A percentile compares a stretch with the other conserved stretches of the same genome.
Conservation (phyloP, 2,329 filamentous ascomycete species). For the Microsporum canis region DNA sequence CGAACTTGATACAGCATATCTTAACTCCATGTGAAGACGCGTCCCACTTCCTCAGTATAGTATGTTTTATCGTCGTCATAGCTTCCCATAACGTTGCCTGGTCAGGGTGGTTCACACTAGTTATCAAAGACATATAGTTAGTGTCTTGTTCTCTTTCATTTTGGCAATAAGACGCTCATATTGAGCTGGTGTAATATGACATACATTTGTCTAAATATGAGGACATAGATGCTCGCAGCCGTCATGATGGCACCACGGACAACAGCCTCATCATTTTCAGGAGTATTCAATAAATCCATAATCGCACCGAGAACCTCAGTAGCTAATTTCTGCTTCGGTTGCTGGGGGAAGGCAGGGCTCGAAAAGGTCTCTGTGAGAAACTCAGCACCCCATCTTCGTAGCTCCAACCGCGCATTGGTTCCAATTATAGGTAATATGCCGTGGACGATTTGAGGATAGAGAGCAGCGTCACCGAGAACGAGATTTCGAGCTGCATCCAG, state of each 20-base stretch:
- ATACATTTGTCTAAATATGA: conserved; percentile 90
- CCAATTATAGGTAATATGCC: conserved; percentile 87
- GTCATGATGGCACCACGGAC: conserved; percentile 79
- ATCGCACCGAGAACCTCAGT: conserved; percentile 68
- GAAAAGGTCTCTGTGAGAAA: conserved; percentile 95
- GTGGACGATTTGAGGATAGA: conserved; percentile 85
- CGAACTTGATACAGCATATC: conserved; percentile 95
- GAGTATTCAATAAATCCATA: conserved; percentile 55
- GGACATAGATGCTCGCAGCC: conserved; percentile 81
- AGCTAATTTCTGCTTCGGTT: conserved; percentile 70
- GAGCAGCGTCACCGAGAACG: conserved; percentile 71
- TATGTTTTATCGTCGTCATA: conserved; percentile 79
- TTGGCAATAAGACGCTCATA: not conserved
- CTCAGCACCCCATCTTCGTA: conserved; percentile 90
- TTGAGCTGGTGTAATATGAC: conserved; percentile 34
- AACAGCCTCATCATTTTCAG: conserved; percentile 66
- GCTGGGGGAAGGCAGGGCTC: conserved; percentile 65
- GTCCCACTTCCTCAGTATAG: conserved; percentile 83
- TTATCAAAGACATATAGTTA: not conserved
- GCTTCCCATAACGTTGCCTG: conserved; percentile 75
- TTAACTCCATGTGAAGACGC: conserved; percentile 61
- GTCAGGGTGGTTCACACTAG: conserved; percentile 74
- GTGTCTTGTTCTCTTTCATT: not conserved
- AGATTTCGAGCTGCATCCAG: conserved; percentile 83
- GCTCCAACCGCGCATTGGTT: conserved; percentile 59